Evolutionary conservation across 257 asterid species (phyloP), one percentile per base, ranked within the genome.

Genomic region (Rauvolfia tetraphylla): DNA sequence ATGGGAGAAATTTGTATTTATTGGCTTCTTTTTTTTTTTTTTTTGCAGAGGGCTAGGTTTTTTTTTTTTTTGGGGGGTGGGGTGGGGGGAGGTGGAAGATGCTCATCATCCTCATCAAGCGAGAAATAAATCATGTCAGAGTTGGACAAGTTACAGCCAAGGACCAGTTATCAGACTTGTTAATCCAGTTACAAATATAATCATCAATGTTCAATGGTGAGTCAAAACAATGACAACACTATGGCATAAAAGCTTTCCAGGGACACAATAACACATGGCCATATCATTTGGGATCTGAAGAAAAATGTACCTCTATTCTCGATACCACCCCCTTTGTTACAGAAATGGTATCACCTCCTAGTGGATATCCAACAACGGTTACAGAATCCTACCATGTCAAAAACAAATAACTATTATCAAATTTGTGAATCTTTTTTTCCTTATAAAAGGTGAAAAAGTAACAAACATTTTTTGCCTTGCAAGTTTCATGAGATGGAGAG

Each of bases 281-380:
- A 74, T 36, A 74, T 38, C 48, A 81, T 66, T 44, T 49, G 57
- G 59, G 67, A 75, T 56, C 42, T 53, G 72, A 76, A 69, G 65
- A 57, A 34, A 79, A 79, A 84, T 90, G 82, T 73, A 94, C 97
- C 97, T 95, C 98, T 76, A 95, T 95, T 85, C 98, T 88, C 58
- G 98, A 95, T 62, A 95, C 98, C 31, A 95, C 98, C 78, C 98
- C 98, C 86, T 95, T 95, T 13, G 97, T 92, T 74, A 95, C 98
- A 53, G 98, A 95, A 79, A 95, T 95, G 75, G 98, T 95, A 86
- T 95, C 98, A 69, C 98, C 98, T 79, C 98, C 98, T 79, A 95
- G 98, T 0, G 98, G 98, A 86, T 95, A 95, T 42, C 98, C 98
- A 53, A 95, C 98, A 78, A 95, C 97, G 74, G 98, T 95, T 71